A percentile compares a stretch with the other conserved stretches of the same genome.
Conservation (phyloP, 2,329 filamentous ascomycete genomes). For the Penicillium brevicompactum region DNA sequence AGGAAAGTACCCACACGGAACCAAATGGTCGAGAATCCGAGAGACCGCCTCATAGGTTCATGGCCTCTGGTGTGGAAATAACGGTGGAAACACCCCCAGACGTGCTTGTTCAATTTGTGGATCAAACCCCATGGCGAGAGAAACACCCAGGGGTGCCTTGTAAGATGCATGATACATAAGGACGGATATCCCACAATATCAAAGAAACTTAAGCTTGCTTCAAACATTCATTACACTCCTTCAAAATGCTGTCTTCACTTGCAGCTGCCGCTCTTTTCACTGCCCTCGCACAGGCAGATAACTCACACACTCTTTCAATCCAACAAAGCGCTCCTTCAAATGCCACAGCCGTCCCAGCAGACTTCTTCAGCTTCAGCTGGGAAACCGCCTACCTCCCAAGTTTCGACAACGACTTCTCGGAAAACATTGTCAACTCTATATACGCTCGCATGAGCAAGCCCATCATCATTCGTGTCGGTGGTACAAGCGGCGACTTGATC, state of each 20-base stretch:
- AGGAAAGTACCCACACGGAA: neutral
- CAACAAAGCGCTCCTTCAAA: neutral
- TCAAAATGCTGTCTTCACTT: neutral
- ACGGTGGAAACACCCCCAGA: neutral
- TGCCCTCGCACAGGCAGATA: neutral
- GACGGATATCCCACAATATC: neutral
- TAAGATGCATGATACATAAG: neutral
- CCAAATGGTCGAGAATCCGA: neutral
- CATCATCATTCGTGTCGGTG: conserved; percentile 14
- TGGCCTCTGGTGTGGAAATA: neutral
- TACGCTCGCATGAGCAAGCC: conserved; percentile 13
- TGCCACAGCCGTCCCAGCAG: conserved; percentile 1
- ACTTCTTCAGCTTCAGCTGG: conserved; percentile 13
- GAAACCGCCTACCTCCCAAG: conserved; percentile 8
- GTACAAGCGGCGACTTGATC: conserved; percentile 16
- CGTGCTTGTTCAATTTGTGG: neutral
- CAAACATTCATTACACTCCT: neutral
- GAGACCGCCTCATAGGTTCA: neutral
- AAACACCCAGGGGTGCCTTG: neutral
- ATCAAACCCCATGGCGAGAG: neutral
- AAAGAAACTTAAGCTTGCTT: neutral
- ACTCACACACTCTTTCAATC: conserved; percentile 1
- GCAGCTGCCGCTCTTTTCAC: neutral
- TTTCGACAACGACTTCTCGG: conserved; percentile 10
- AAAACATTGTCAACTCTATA: conserved; percentile 9